Base-by-base conservation (phyloP, 495 filamentous ascomycete genomes). In the Hapsidospora chrysogenum region DNA sequence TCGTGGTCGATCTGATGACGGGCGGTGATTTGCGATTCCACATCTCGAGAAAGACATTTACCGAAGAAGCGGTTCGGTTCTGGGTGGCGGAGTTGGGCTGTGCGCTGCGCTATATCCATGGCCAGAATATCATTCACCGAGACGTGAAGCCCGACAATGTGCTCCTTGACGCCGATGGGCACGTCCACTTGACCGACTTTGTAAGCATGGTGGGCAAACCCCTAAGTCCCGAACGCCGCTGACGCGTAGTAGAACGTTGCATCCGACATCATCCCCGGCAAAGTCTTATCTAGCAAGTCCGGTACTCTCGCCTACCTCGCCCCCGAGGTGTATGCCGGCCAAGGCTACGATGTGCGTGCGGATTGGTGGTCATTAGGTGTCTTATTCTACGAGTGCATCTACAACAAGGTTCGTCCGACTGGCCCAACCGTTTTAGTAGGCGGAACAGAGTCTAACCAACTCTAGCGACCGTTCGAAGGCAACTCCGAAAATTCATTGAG, bases 291-390 rank as follows among this genome's bases (percentile, higher is more conserved):
- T 11, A 97, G 89, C 66, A 95, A 92, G 56, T 97, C 89, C 1
- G 89, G 89, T 14, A 96, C 89, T 1, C 59, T 96, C 28, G 92
- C 92, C 29, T 97, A 97, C 52, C 71, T 97, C 2, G 92, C 89
- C 2, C 89, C 89, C 1, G 89, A 97, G 50, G 92, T 95, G 17
- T 97, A 96, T 42, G 71, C 73, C 41, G 89, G 86, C 17, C 69
- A 67, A 26, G 89, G 87, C 7, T 97, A 97, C 47, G 68, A 72
- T 36, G 71, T 68, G 16, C 82, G 89, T 46, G 85, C 92, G 9
- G 89, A 97, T 56, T 97, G 89, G 89, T 97, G 89, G 89, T 94
- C 87, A 10, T 52, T 97, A 17, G 89, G 89, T 21, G 89, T 97
- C 30, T 73, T 87, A 2, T 94, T 96, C 53, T 97, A 94, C 56